Evolutionary conservation across 805 yeast species (phyloP).

Genomic region (Kurtzmaniella cleridarum): DNA sequence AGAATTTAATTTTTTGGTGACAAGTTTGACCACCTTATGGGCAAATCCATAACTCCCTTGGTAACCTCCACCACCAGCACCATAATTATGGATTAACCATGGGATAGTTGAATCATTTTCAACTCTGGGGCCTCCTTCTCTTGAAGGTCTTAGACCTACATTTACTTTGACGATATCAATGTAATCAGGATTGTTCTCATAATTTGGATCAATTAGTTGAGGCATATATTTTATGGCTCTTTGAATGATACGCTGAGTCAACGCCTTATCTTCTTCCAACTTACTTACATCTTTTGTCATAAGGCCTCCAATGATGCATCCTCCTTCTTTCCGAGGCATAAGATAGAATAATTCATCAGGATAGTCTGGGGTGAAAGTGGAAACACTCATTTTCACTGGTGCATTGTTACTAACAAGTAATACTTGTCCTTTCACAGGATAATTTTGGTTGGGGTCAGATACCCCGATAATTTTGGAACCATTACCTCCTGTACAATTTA

Average conservation of each 20-base stretch:
- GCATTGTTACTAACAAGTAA: conserved; percentile 44
- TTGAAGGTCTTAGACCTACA: conserved; percentile 36
- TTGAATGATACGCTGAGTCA: conserved; percentile 42
- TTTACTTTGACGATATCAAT: conserved; percentile 27
- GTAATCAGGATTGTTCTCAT: conserved; percentile 17
- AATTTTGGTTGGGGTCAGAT: conserved; percentile 33
- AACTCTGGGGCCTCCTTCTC: conserved; percentile 31
- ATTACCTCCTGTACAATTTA: conserved; percentile 55
- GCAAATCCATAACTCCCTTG: conserved; percentile 70
- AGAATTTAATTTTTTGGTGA: conserved; percentile 11
- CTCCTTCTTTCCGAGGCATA: conserved; percentile 75
- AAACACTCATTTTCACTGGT: conserved; percentile 24
- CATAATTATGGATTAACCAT: conserved; percentile 58
- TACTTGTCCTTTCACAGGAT: conserved; percentile 59
- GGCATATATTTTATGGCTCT: conserved; percentile 42
- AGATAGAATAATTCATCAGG: conserved; percentile 47
- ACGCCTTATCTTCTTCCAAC: conserved; percentile 30
- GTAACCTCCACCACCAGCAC: conserved; percentile 74
- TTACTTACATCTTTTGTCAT: conserved; percentile 13
- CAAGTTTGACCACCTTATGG: conserved; percentile 34
- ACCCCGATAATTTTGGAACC: conserved; percentile 43
- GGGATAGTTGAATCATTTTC: conserved; percentile 20
- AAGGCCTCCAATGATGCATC: conserved; percentile 60
- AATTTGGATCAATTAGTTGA: conserved; percentile 25
- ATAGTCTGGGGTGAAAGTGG: conserved; percentile 21